Conservation (phyloP, 768 basidiomycete species). For the Suillus ampliporus region DNA sequence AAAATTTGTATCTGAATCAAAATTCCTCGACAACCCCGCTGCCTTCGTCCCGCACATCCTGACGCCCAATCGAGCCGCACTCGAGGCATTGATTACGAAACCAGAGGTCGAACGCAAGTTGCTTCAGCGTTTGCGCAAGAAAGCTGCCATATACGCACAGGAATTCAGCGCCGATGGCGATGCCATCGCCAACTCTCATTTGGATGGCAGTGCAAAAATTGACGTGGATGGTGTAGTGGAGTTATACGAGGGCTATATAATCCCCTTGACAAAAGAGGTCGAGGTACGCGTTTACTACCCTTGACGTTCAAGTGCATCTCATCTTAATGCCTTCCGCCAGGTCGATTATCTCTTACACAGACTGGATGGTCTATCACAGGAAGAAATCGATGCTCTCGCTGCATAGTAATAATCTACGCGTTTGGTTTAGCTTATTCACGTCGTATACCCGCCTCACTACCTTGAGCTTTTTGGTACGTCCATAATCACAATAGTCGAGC, state of each 20-base stretch:
- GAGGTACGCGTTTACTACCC: constrained; percentile 66
- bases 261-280: constrained; percentile 96
- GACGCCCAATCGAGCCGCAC: constrained; percentile 72
- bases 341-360: constrained; percentile 95
- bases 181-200: constrained; percentile 40
- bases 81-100: constrained; percentile 94
- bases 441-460: neutral
- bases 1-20: constrained; percentile 98
- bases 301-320: neutral
- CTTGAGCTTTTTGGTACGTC: neutral
- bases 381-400: constrained; percentile 74
- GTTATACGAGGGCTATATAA: constrained; percentile 94
- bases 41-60: constrained; percentile 94
- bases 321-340: constrained; percentile 44
- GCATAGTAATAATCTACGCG: constrained; percentile 16
- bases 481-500: neutral
- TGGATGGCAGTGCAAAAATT: constrained; percentile 65
- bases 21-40: constrained; percentile 86
- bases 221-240: constrained; percentile 93
- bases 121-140: constrained; percentile 83
- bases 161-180: constrained; percentile 79
- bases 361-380: constrained; percentile 82
- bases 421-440: neutral
- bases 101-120: constrained; percentile 92
- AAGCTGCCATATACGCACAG: constrained; percentile 79